Evolutionary conservation across 257 asterid genomes (phyloP).

Genomic region (Echites panduratus): DNA sequence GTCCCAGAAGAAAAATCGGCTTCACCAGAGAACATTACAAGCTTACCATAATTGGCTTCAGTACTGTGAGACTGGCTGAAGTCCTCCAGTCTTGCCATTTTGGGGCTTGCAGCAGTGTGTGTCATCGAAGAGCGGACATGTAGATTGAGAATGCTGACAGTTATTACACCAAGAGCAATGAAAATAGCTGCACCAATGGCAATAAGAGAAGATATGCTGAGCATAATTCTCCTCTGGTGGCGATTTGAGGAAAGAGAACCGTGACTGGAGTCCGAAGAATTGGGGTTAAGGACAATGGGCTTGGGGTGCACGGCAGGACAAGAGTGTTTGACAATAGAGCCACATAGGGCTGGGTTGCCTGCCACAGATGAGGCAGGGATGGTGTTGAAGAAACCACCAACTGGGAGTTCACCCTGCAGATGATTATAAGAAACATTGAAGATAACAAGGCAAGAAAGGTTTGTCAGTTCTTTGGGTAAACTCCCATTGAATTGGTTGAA

Average conservation of each 20-base stretch:
- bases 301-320: conserved; percentile 84
- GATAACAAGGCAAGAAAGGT: conserved; percentile 48
- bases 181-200: conserved; percentile 88
- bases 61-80: conserved; percentile 58
- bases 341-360: conserved; percentile 77
- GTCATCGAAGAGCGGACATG: conserved; percentile 50
- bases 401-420: conserved; percentile 73
- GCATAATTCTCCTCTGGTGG: conserved; percentile 51
- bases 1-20: conserved; percentile 64
- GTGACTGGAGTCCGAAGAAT: conserved; percentile 51
- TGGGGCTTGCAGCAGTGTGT: conserved; percentile 42
- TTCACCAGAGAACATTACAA: conserved; percentile 81
- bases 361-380: conserved; percentile 56
- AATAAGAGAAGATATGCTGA: conserved; percentile 70
- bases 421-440: conserved; percentile 69
- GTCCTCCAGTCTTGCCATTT: conserved; percentile 59
- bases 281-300: conserved; percentile 82
- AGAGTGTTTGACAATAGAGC: conserved; percentile 61
- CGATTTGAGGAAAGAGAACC: conserved; percentile 38
- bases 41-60: conserved; percentile 76
- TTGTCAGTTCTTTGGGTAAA: conserved; percentile 62
- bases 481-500: conserved; percentile 64
- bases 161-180: conserved; percentile 74
- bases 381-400: conserved; percentile 75
- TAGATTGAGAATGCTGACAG: conserved; percentile 62